Evolutionary conservation across 805 yeast genomes (phyloP), one percentile per base, ranked within the genome.

Genomic region (Torulaspora microellipsoides): DNA sequence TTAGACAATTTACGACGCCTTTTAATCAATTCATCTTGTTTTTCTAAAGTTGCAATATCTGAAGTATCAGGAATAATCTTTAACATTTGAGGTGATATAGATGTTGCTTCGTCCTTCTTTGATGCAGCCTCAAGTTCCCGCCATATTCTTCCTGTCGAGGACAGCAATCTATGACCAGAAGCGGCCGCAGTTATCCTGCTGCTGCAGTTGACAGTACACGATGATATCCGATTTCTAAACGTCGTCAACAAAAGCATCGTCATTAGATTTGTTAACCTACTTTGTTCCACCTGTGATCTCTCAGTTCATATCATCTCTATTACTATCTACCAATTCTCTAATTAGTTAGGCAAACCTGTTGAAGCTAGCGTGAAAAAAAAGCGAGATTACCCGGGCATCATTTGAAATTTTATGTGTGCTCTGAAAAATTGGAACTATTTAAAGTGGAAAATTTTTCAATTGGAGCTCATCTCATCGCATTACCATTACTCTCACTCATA

Each of bases 1-100:
- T 81, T 78, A 43, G 86, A 76, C 50, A 86, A 73, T 61, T 81
- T 82, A 36, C 85, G 72, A 67, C 89, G 93, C 64, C 83, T 75
- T 52, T 76, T 77, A 54, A 83, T 78, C 50, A 79, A 72, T 46
- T 70, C 77, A 66, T 89, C 95, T 70, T 85, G 93, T 56, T 71
- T 71, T 66, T 89, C 97, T 64, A 89, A 72, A 27, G 80, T 87
- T 8, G 91, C 85, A 46, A 79, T 59, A 51, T 76, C 80, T 6
- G 70, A 49, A 40, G 68, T 65, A 55, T 75, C 67, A 29, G 71
- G 69, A 23, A 70, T 65, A 44, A 73, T 66, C 39, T 67, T 67
- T 38, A 71, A 54, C 40, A 62, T 49, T 12, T 49, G 55, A 1
- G 60, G 56, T 4, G 55, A 49, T 10, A 57, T 43, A 25, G 20